Evolutionary conservation across 352 stramenopile species (phyloP).

Genomic region (Globisporangium mamillatum): DNA sequence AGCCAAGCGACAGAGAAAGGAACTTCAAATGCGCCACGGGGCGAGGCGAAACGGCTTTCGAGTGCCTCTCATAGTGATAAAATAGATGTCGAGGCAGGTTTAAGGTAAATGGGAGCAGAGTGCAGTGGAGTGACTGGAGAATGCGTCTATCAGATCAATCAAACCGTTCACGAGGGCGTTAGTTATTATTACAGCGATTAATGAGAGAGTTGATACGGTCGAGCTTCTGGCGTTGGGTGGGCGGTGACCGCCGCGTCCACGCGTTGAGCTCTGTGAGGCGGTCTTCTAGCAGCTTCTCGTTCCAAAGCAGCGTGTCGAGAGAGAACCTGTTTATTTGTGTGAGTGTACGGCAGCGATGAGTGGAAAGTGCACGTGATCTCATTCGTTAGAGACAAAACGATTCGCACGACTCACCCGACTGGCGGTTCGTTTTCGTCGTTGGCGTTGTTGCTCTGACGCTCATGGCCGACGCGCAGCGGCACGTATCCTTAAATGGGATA

Average conservation of each 20-base stretch:
- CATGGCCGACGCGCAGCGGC: conserved; percentile 51
- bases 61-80: not conserved
- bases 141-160: not conserved
- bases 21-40: not conserved
- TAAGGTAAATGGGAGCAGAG: not conserved
- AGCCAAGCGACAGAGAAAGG: not conserved
- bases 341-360: not conserved
- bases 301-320: conserved; percentile 69
- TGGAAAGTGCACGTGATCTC: not conserved
- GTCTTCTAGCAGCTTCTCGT: conserved; percentile 58
- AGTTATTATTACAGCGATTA: conserved; percentile 43
- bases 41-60: not conserved
- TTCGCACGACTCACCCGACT: conserved; percentile 26
- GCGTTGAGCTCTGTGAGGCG: conserved; percentile 60
- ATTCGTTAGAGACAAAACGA: not conserved
- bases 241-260: conserved; percentile 53
- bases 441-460: conserved; percentile 20
- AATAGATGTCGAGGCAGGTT: not conserved
- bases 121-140: not conserved
- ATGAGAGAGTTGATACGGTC: conserved; percentile 69
- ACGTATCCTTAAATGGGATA: conserved; percentile 41
- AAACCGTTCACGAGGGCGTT: not conserved
- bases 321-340: conserved; percentile 42
- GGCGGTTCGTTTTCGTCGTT: conserved; percentile 24
- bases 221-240: conserved; percentile 58